Percentiles rank a stretch among this genome's conserved stretches.
Evolutionary conservation across 495 filamentous ascomycete genomes (phyloP).

Genomic region (Lepidopterella palustris): DNA sequence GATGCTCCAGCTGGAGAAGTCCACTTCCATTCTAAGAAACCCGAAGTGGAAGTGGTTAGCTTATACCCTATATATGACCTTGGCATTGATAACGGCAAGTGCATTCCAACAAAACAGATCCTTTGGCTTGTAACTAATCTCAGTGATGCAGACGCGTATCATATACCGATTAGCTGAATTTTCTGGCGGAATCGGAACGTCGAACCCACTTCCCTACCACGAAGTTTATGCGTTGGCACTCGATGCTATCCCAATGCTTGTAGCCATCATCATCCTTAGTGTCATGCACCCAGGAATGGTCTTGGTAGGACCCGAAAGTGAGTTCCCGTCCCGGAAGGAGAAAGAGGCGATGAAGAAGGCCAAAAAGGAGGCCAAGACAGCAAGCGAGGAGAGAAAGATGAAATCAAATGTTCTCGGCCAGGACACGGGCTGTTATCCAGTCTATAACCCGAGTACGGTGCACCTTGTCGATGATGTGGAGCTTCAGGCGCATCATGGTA

Average conservation of each 20-base stretch:
- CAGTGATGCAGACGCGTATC: constrained; percentile 44
- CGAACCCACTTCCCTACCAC: constrained; percentile 44
- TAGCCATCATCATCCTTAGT: constrained; percentile 43
- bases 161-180: constrained; percentile 56
- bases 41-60: constrained; percentile 41
- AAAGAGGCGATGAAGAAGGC: constrained; percentile 36
- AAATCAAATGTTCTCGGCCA: neutral
- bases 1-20: constrained; percentile 26
- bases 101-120: neutral
- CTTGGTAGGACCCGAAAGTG: constrained; percentile 42
- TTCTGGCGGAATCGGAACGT: constrained; percentile 33
- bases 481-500: neutral
- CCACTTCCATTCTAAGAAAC: neutral
- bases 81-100: constrained; percentile 49
- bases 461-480: neutral
- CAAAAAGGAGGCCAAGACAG: constrained; percentile 32
- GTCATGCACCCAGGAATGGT: constrained; percentile 49
- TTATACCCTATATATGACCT: constrained; percentile 45
- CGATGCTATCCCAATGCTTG: constrained; percentile 54
- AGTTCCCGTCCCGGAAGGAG: constrained; percentile 32
- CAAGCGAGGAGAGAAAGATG: constrained; percentile 8
- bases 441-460: neutral
- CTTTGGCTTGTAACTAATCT: neutral
- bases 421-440: neutral
- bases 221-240: constrained; percentile 51